Conservation (phyloP, 495 filamentous ascomycete genomes). For the Lasiosphaeriaceae sp. region DNA sequence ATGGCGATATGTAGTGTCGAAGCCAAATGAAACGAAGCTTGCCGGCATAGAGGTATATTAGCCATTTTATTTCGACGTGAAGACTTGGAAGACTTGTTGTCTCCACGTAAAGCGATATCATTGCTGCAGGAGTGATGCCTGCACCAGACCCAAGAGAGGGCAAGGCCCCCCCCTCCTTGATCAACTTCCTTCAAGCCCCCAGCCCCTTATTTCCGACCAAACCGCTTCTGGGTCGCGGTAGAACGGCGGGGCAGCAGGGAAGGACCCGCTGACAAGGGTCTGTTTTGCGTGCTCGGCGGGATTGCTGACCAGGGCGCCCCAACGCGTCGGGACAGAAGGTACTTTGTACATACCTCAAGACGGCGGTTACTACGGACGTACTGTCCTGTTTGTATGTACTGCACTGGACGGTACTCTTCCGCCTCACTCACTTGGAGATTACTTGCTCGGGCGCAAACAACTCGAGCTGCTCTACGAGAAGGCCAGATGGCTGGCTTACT, state of each 20-base stretch:
- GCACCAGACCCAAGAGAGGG: too few species aligned
- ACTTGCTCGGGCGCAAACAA: neutral
- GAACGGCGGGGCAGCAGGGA: constrained; percentile 3
- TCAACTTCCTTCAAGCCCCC: neutral
- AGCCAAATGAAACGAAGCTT: neutral
- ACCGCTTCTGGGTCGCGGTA: neutral
- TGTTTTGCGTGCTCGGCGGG: constrained; percentile 25
- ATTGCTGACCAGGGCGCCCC: constrained; percentile 31
- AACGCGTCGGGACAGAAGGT: constrained; percentile 25
- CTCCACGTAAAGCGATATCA: too few species aligned
- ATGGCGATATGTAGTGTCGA: neutral
- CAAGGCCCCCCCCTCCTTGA: too few species aligned
- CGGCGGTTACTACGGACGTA: too few species aligned
- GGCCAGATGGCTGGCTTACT: neutral
- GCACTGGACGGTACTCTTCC: neutral
- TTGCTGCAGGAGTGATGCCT: too few species aligned
- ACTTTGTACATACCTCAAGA: too few species aligned
- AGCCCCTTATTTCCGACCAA: neutral
- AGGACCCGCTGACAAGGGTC: constrained; percentile 16
- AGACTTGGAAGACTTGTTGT: too few species aligned
- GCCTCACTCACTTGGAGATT: neutral
- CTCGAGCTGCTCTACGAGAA: neutral
- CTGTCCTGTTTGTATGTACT: neutral
- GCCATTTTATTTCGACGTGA: neutral
- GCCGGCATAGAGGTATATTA: neutral